These are phyloP conservation scores for Pythium scleroteichum DNA, from an alignment of 352 stramenopile genomes.

Conservation along the genomic window DNA sequence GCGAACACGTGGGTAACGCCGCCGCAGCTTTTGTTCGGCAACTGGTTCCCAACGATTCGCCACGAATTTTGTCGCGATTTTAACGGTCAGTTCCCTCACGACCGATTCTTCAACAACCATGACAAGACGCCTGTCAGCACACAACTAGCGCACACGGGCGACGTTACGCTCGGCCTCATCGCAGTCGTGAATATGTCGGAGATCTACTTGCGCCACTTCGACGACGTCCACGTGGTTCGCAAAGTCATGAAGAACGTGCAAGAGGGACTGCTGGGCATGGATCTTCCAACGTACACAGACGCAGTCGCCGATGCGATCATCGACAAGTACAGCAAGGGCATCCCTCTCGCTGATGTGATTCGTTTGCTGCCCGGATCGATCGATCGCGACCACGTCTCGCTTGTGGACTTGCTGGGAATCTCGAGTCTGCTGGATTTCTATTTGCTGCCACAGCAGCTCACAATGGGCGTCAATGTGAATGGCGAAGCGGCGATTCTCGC, in stretches of 20 bases:
- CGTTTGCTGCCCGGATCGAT: constrained; percentile 29
- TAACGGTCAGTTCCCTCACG: constrained; percentile 29
- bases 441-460: constrained; percentile 35
- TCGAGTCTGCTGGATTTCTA: constrained; percentile 28
- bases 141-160: neutral
- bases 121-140: neutral
- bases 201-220: constrained; percentile 42
- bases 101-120: constrained; percentile 35
- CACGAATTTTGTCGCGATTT: constrained; percentile 47
- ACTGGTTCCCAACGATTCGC: constrained; percentile 38
- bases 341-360: constrained; percentile 29
- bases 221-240: constrained; percentile 30
- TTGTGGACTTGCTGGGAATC: constrained; percentile 36
- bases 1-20: constrained; percentile 4
- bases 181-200: constrained; percentile 29
- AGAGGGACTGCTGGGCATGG: constrained; percentile 30
- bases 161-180: constrained; percentile 12
- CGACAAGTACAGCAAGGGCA: constrained; percentile 28
- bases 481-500: constrained; percentile 38
- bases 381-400: constrained; percentile 23
- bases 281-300: constrained; percentile 30
- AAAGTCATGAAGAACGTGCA: constrained; percentile 45
- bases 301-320: constrained; percentile 31
- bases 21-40: constrained; percentile 40
- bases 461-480: constrained; percentile 42